These are phyloP conservation scores for Veloboletus limbatus DNA, from an alignment of 1,284 basidiomycete genomes.

Conservation along the genomic window DNA sequence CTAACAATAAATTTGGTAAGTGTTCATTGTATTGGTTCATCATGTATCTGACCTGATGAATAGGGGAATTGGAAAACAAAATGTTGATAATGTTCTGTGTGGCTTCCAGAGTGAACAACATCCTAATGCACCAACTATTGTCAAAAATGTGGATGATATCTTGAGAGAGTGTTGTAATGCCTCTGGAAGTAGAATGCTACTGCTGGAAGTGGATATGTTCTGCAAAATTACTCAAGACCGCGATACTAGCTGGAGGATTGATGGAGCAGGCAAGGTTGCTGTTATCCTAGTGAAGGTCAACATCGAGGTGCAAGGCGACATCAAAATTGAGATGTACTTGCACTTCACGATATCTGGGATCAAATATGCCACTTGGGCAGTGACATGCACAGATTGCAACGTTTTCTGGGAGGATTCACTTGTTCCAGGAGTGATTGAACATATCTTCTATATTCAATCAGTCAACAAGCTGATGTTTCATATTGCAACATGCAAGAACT, in stretches of 20 bases:
- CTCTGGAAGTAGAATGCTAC: neutral
- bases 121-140: neutral
- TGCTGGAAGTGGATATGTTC: neutral
- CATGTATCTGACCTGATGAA: neutral
- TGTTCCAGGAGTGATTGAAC: neutral
- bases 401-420: neutral
- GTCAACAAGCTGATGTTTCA: neutral
- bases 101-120: neutral
- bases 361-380: neutral
- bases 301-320: neutral
- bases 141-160: neutral
- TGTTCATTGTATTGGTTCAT: neutral
- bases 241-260: neutral
- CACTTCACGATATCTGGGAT: neutral
- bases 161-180: neutral
- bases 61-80: neutral
- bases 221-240: neutral
- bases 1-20: constrained; percentile 15
- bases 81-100: neutral
- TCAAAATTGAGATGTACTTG: neutral
- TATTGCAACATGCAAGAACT: neutral
- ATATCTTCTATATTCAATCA: neutral
- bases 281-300: neutral
- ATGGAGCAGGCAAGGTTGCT: neutral
- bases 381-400: neutral